Base-by-base conservation (phyloP, 257 asterid species). In the Solanum commersonii region DNA sequence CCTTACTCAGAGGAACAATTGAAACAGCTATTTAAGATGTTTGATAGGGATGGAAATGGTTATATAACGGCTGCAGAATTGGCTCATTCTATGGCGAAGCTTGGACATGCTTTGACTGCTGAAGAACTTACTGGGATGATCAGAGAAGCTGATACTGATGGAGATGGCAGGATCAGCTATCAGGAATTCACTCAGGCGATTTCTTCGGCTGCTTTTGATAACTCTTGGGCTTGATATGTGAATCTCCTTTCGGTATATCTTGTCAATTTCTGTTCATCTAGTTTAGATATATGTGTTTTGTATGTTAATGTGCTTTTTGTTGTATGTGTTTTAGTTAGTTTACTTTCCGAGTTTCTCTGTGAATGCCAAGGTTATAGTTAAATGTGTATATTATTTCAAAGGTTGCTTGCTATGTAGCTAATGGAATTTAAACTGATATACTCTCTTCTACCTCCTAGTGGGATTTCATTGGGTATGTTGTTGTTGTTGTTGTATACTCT, bases 61-160 rank as follows among this genome's bases (percentile, higher is more conserved):
- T 96, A 86, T 81, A 95, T 96, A 40, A 96, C 99, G 20, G 98
- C 98, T 56, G 98, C 98, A 0, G 98, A 96, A 91, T 92, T 96
- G 93, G 99, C 98, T 29, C 99, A 94, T 91, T 96, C 99, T 14
- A 96, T 96, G 99, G 99, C 99, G 0, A 93, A 92, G 91, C 97
- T 95, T 7, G 98, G 98, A 13, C 98, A 96, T 90, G 95, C 99
- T 38, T 92, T 95, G 91, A 95, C 98, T 14, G 99, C 94, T 0
- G 99, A 92, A 90, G 99, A 96, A 88, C 93, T 96, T 44, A 96
- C 98, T 4, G 99, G 95, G 89, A 95, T 96, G 98, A 96, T 96
- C 52, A 93, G 88, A 89, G 99, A 96, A 84, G 98, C 98, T 56
- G 98, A 96, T 90, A 92, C 92, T 29, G 98, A 96, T 87, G 98